Evolutionary conservation across 1,284 basidiomycete species (phyloP).

Genomic region (Chondrostereum purpureum): DNA sequence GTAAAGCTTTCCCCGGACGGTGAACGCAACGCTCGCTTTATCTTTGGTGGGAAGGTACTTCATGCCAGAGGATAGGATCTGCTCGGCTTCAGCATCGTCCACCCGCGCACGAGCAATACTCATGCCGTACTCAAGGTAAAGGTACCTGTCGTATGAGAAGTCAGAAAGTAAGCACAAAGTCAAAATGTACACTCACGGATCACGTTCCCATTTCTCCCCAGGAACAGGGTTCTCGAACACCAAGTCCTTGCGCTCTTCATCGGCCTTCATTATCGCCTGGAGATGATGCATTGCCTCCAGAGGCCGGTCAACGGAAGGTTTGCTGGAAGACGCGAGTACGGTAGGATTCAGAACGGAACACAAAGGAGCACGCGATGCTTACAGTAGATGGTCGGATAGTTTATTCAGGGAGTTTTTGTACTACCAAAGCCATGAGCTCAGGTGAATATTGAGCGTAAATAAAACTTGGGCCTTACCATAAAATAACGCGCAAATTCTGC

Average conservation of each 20-base stretch:
- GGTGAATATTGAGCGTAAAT: not conserved
- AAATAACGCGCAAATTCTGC: not conserved
- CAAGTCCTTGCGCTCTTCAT: too few species aligned
- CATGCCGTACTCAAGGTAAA: not conserved
- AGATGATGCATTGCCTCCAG: constrained; percentile 4
- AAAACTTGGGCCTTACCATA: not conserved
- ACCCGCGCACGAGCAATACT: not conserved
- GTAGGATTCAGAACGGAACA: not conserved
- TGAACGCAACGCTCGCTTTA: too few species aligned
- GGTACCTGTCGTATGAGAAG: too few species aligned
- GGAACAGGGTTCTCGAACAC: not conserved
- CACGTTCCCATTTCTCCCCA: too few species aligned
- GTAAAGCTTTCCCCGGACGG: not conserved
- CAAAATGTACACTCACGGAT: too few species aligned
- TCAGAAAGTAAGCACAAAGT: too few species aligned
- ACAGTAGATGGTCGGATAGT: not conserved
- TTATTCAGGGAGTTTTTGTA: not conserved
- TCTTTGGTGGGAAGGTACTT: too few species aligned
- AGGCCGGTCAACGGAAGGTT: not conserved
- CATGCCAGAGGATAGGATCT: not conserved
- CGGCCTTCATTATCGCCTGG: not conserved
- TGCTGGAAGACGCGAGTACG: too few species aligned
- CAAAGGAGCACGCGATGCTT: not conserved
- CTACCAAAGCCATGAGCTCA: not conserved
- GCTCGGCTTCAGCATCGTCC: constrained; percentile 2